These are phyloP conservation scores for Aspergillus puulaauensis DNA, from an alignment of 2,329 filamentous ascomycete species.

Conservation along the genomic window DNA sequence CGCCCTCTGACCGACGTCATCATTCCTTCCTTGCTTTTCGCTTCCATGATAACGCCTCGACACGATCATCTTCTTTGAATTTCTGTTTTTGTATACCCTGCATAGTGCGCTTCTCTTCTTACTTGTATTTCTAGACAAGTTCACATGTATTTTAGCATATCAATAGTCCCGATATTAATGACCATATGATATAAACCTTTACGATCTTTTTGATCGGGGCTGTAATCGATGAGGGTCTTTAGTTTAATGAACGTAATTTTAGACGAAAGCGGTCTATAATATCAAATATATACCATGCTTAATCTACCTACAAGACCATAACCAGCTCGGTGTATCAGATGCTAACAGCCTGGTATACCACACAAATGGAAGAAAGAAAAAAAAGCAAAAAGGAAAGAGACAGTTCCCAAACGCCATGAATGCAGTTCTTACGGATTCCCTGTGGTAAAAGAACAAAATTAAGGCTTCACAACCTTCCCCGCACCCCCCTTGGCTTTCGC, in stretches of 20 bases:
- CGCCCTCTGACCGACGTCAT: background rate
- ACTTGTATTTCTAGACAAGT: background rate
- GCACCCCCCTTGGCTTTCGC: conserved; percentile 58
- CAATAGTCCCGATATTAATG: conserved; percentile 7
- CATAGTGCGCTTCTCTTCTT: background rate
- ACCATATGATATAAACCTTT: background rate
- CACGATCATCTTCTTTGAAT: conserved; percentile 1
- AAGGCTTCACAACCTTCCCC: conserved; percentile 33
- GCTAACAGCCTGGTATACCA: background rate
- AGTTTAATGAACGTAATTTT: too few relatives aligned
- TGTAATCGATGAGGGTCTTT: too few relatives aligned
- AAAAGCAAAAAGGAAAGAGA: background rate
- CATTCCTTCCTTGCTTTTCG: background rate
- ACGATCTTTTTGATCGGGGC: too few relatives aligned
- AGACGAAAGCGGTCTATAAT: too few relatives aligned
- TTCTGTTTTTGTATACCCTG: conserved; percentile 4
- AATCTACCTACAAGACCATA: background rate
- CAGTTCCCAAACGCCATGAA: background rate
- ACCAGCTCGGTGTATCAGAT: background rate
- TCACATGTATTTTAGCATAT: conserved; percentile 13
- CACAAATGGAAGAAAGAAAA: background rate
- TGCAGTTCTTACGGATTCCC: background rate
- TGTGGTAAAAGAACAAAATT: background rate
- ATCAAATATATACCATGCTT: background rate
- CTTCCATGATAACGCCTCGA: conserved; percentile 8